Base-by-base conservation (phyloP, 495 filamentous ascomycete genomes). In the Podospora tetraspora region DNA sequence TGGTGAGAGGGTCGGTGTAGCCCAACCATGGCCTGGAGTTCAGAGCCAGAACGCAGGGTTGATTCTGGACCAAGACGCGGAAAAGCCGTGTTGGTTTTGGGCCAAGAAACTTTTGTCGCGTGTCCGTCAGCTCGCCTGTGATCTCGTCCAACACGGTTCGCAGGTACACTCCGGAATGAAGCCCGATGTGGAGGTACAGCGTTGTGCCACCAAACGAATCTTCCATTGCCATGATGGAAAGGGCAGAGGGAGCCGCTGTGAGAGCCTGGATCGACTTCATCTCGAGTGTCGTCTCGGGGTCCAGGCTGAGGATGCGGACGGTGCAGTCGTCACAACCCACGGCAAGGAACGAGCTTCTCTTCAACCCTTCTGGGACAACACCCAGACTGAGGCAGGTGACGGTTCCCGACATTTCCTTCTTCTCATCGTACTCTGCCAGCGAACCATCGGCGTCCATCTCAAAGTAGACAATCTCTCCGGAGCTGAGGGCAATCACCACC, bases 301-400 rank as follows among this genome's bases (percentile, higher is more conserved):
- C 93, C 63, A 97, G 81, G 72, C 90, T 94, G 60, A 97, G 84
- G 60, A 99, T 93, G 57, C 96, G 89, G 57, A 99, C 93, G 2
- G 96, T 97, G 34, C 92, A 93, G 75, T 99, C 96, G 74, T 97
- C 94, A 76, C 94, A 97, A 12, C 96, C 96, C 63, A 99, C 96
- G 66, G 96, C 96, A 57, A 98, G 81, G 79, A 94, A 98, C 3
- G 91, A 89, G 72, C 91, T 94, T 70, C 95, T 84, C 59, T 92
- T 79, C 22, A 92, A 86, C 25, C 96, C 96, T 77, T 95, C 91
- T 0, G 94, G 94, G 21, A 98, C 93, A 60, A 93, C 89, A n/a
- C 94, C 96, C 66, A 99, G 83, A 74, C 93, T 96, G 19, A 99
- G 82, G 62, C 91, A 94, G 19, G 93, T 97, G 22, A 99, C 92